A percentile compares a stretch with the other conserved stretches of the same genome.
phyloP scores from a whole-genome alignment of 2,329 filamentous ascomycete genomes.

The Cladosporium sp. region DNA sequence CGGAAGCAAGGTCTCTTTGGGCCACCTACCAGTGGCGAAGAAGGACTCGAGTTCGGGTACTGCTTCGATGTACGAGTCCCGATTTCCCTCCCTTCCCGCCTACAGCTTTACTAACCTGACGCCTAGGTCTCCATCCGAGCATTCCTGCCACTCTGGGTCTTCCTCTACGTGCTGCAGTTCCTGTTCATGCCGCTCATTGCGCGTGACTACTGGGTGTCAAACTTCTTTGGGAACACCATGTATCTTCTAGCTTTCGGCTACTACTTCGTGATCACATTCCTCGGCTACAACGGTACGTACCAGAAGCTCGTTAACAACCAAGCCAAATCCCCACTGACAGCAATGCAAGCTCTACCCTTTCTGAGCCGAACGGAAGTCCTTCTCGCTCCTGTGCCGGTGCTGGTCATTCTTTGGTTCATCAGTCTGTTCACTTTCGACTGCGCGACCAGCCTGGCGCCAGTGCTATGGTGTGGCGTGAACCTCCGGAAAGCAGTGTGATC shows the following conservation, averaged over 20 bases:
- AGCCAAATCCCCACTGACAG: slow-evolving; percentile 22
- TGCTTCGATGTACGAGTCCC: slow-evolving; percentile 63
- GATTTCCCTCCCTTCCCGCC: not conserved
- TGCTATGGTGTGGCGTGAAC: slow-evolving; percentile 52
- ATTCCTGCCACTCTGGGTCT: slow-evolving; percentile 68
- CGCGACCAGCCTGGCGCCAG: slow-evolving; percentile 53
- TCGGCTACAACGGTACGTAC: slow-evolving; percentile 63
- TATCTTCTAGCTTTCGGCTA: slow-evolving; percentile 67
- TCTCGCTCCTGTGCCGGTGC: slow-evolving; percentile 62
- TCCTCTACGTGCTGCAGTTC: slow-evolving; percentile 68
- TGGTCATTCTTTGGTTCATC: slow-evolving; percentile 60
- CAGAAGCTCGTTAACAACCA: not conserved
- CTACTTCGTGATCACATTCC: slow-evolving; percentile 69
- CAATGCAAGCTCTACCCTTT: slow-evolving; percentile 59
- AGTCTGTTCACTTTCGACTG: slow-evolving; percentile 56
- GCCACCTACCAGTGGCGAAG: slow-evolving; percentile 53
- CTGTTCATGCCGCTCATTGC: slow-evolving; percentile 64
- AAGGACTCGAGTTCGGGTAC: slow-evolving; percentile 69
- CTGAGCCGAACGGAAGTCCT: slow-evolving; percentile 68
- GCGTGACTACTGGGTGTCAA: slow-evolving; percentile 57
- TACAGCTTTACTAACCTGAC: slow-evolving; percentile 14
- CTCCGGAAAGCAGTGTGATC: slow-evolving; percentile 29
- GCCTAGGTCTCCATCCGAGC: slow-evolving; percentile 63
- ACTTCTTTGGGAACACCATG: slow-evolving; percentile 65
- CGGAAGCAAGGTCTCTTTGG: slow-evolving; percentile 61